phyloP scores from a whole-genome alignment of 108 stramenopile species.

The Epipyxis sp. region DNA sequence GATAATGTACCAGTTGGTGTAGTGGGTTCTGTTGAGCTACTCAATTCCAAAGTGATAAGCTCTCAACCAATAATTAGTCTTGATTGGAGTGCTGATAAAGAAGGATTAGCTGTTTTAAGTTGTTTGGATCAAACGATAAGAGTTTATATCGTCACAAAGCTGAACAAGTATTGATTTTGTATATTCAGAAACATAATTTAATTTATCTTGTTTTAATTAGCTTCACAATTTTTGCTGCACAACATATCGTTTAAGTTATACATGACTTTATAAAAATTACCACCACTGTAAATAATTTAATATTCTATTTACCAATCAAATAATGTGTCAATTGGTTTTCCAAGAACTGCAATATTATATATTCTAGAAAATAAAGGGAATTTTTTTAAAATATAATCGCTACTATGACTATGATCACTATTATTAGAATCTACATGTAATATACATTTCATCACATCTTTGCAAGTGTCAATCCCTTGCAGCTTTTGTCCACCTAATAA shows the following conservation, averaged over 20 bases:
- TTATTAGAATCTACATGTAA: slow-evolving; percentile 40
- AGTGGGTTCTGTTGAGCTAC: slow-evolving; percentile 67
- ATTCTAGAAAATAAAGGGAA: slow-evolving; percentile 84
- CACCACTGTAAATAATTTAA: too few relatives aligned
- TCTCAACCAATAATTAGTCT: slow-evolving; percentile 80
- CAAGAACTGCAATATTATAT: slow-evolving; percentile 61
- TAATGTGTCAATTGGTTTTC: background rate
- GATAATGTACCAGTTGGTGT: slow-evolving; percentile 68
- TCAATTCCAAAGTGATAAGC: slow-evolving; percentile 71
- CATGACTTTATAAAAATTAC: too few relatives aligned
- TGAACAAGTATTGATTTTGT: slow-evolving; percentile 53
- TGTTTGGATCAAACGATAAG: slow-evolving; percentile 76
- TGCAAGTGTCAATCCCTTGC: slow-evolving; percentile 77
- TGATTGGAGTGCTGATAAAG: slow-evolving; percentile 77
- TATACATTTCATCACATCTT: slow-evolving; percentile 74
- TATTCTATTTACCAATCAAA: background rate
- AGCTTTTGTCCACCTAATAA: slow-evolving; percentile 85
- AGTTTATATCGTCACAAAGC: slow-evolving; percentile 66
- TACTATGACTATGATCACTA: slow-evolving; percentile 45
- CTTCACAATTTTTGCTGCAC: too few relatives aligned
- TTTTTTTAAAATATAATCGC: too few relatives aligned
- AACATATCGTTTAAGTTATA: too few relatives aligned
- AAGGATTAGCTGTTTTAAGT: slow-evolving; percentile 67
- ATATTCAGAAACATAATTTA: too few relatives aligned
- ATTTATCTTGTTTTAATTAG: too few relatives aligned